Evolutionary conservation across 192 early-diverging fungal genomes (phyloP), one percentile per base, ranked within the genome.

Genomic region (Coemansia aciculifera): DNA sequence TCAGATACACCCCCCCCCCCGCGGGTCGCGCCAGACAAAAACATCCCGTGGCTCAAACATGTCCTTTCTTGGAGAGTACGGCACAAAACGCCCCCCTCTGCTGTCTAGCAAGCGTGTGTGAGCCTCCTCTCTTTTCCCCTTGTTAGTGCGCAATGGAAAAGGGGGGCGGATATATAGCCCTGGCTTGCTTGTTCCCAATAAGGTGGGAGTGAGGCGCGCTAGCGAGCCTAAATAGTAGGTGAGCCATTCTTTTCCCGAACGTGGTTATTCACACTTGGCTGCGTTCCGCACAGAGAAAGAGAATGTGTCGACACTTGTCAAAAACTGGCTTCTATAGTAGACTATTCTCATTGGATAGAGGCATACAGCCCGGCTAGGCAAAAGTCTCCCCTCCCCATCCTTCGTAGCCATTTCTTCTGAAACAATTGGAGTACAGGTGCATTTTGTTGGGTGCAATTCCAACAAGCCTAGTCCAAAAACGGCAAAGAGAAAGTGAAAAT

Each of bases 1-100:
- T 29, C 12, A 29, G 51, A 24, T 31, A 27, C 24, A 21, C 56
- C 38, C 27, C 24, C 31, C 65, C 37, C 52, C 49, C 37, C 27
- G 2, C 66, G 38, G 38, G 49, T 17, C 51, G 34, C 51, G 2
- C 21, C 64, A 21, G n/a, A 40, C 51, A 27, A 52, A 54, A 54
- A 29, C 51, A 54, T 54, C 51, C 51, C 51, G 51, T 54, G 51
- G 51, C 51, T 54, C 51, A 54, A 29, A 27, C 51, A 54, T 54
- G 24, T 29, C 51, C 51, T 29, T 54, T 54, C 51, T 54, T 29
- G 51, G 51, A 49, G 51, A 24, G 51, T 27, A 29, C 51, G 51
- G 51, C 46, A 49, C 46, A 49, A 49, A 49, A 24, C 51, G 51
- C 51, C 51, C 27, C 27, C 27, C 51, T 54, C 51, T 54, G 40